Conservation (phyloP, 2,329 filamentous ascomycete species). For the Stagonosporopsis tanaceti region DNA sequence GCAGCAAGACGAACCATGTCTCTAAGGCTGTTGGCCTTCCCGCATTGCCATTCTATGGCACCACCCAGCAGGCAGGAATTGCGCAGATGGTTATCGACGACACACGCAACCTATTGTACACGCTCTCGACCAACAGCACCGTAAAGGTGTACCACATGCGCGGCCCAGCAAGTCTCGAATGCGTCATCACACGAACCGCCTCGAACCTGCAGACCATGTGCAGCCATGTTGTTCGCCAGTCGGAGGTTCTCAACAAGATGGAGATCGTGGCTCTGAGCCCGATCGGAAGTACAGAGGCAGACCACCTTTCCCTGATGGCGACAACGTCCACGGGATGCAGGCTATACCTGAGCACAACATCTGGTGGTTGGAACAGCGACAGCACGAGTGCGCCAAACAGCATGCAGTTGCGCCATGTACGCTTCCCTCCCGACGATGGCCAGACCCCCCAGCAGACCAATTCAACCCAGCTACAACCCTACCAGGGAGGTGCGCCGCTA, state of each 20-base stretch:
- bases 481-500: constrained; percentile 35
- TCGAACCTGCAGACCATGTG: constrained; percentile 71
- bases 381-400: constrained; percentile 79
- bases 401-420: constrained; percentile 98
- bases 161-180: constrained; percentile 59
- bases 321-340: constrained; percentile 90
- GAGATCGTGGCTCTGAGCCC: constrained; percentile 85
- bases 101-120: constrained; percentile 86
- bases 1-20: constrained; percentile 88
- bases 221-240: constrained; percentile 79
- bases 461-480: constrained; percentile 42
- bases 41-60: constrained; percentile 38
- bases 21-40: constrained; percentile 72
- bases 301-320: constrained; percentile 86
- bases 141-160: constrained; percentile 93
- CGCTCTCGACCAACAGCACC: constrained; percentile 84
- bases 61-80: constrained; percentile 65
- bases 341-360: constrained; percentile 89
- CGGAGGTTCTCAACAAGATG: constrained; percentile 72
- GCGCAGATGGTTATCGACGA: constrained; percentile 87
- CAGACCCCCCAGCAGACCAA: constrained; percentile 30
- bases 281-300: constrained; percentile 79
- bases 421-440: constrained; percentile 75
- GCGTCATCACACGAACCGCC: constrained; percentile 65
- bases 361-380: constrained; percentile 71